Percentiles rank a stretch among this genome's conserved stretches.
Conservation (phyloP, 495 filamentous ascomycete species). For the Trichoderma gamsii region DNA sequence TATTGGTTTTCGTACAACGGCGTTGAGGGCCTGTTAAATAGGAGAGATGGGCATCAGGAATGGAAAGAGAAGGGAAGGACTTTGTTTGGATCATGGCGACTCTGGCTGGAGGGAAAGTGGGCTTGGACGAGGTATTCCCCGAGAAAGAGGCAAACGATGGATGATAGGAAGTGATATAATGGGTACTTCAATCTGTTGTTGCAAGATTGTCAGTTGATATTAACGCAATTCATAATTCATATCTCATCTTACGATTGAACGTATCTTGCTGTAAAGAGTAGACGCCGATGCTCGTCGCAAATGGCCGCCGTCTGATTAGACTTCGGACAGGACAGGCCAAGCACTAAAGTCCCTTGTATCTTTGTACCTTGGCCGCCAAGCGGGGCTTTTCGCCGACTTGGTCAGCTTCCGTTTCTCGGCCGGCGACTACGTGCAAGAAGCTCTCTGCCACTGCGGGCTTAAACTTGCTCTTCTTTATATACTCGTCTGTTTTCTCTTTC, state of each 20-base stretch:
- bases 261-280: too few species aligned
- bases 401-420: not conserved
- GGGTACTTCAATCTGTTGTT: too few species aligned
- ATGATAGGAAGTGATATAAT: too few species aligned
- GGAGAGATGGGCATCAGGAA: not conserved
- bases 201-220: too few species aligned
- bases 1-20: not conserved
- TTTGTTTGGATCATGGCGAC: not conserved
- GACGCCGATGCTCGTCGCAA: too few species aligned
- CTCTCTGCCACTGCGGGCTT: not conserved
- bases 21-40: not conserved
- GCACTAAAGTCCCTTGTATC: not conserved
- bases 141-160: not conserved
- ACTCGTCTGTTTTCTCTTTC: not conserved
- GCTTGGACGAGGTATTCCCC: not conserved
- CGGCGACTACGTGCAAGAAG: not conserved
- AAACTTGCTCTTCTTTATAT: too few species aligned
- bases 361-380: not conserved
- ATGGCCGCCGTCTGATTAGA: not conserved
- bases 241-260: too few species aligned
- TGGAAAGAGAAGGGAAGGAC: not conserved
- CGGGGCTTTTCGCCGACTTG: conserved; percentile 4
- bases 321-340: too few species aligned
- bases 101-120: not conserved
- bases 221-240: too few species aligned